Base-by-base conservation (phyloP, 306 rosid genomes). In the Sicyos baderoa region DNA sequence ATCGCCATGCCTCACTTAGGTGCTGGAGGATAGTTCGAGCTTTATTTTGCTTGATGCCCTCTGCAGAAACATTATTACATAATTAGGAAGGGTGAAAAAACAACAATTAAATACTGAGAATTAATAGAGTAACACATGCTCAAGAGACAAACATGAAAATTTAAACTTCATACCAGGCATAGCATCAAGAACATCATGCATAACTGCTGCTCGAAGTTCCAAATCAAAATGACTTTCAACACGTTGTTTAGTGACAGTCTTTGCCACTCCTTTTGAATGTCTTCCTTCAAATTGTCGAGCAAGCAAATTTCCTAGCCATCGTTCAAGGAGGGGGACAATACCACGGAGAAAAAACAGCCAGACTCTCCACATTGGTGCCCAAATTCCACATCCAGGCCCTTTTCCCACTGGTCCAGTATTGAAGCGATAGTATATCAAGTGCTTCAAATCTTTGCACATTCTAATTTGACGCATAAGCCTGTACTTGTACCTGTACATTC, bases 301-400 rank as follows among this genome's bases (percentile, higher is more conserved):
- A 72, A 94, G 96, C 69, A 94, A 82, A 85, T 94, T 94, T 51
- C 99, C 99, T 27, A 94, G 70, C 99, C 99, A 94, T 49, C 99
- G 77, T 78, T 94, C 99, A 71, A 94, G 82, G 44, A 94, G 97
- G 53, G 99, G 97, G 71, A 94, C 99, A 48, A 94, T 94, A 72
- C 99, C 99, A 67, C 99, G 96, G 18, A 94, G 97, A 76, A 94
- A 94, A 76, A 94, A 94, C 71, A 94, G 80, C 99, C 99, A 94
- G 50, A 94, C 99, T 76, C 99, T 88, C 99, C 99, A 94, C 99
- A 94, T 94, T 0, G 99, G 99, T 6, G 99, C 99, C 99, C 99
- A 94, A 80, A 94, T 81, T 71, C 97, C 99, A 80, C 99, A 90
- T 54, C 99, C 99, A 14, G 99, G 99, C 40, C 99, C 99, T 73